Evolutionary conservation across 2,329 filamentous ascomycete genomes (phyloP), one percentile per base, ranked within the genome.

Genomic region (Venturia carpophila): DNA sequence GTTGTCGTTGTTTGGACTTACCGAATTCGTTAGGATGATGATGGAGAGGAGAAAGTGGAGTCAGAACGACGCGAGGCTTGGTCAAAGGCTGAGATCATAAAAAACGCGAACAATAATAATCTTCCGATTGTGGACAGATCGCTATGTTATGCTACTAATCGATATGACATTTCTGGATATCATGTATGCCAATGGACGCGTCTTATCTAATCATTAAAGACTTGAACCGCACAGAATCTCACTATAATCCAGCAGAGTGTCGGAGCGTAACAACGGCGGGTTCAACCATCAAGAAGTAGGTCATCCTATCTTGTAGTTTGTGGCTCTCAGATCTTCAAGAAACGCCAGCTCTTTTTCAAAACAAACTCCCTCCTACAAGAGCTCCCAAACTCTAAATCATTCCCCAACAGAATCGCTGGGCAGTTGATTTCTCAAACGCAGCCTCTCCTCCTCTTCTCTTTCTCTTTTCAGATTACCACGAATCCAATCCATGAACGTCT

Each of bases 401-500:
- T 21, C 10, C n/a, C 45, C 45, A 17, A 27, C 27, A 10, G 47
- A 21, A 52, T 52, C 47, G 24, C 2, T 17, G 24, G 52, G 52
- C 5, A 7, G 27, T 13, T 21, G 27, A 37, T 34, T 58, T 19
- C n/a, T 37, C 27, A 34, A 24, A 34, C 52, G 52, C 52, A 58
- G 17, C 11, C 37, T 58, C 19, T 58, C 30, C 5, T 27, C 52
- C 52, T 58, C 52, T 37, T 58, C 52, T 37, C 27, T 19, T 58
- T 58, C 52, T 58, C 52, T 58, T 27, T 65, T 66, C 63, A 71
- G 70, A 24, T 72, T 73, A 66, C 77, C 78, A 41, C 73, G 73
- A 60, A 79, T 73, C 67, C 74, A 75, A 70, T 81, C 79, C 70
- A 80, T 80, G 71, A 82, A 78, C 69, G 80, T 83, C 79, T 95